Base-by-base conservation (phyloP, 345 rosid species). In the Boechera stricta region DNA sequence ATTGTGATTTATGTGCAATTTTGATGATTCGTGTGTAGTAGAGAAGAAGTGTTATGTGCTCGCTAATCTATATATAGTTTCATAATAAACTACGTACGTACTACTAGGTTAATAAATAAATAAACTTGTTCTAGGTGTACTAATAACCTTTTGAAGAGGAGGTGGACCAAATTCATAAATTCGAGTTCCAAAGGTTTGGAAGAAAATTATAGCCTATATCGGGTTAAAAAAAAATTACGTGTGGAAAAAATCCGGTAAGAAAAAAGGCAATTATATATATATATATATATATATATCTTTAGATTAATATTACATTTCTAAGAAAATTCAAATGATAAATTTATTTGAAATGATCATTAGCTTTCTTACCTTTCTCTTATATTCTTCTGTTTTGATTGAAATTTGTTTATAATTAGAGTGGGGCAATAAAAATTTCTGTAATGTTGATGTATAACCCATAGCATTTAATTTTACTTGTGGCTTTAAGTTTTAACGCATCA, bases 21-120 rank as follows among this genome's bases (percentile, higher is more conserved):
- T 36, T 56, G 60, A 48, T 64, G 53, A 24, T 31, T 71, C 41
- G 52, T 64, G 72, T 64, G 52, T 70, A 15, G 63, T 64, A 56
- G 52, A 55, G 65, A 71, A 71, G 67, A 48, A 77, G 48, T 71
- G 63, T 39, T 64, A 45, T 64, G 67, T 71, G 80, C 29, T 28
- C 71, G 53, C 29, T 45, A 10, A 16, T 60, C 18, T 60, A 26
- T 62, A 52, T 60, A 60, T 73, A 76, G 69, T 18, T 48, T 68
- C 36, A 51, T 42, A 52, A 51, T 15, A 26, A 26, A 55, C 3
- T 21, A 4, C 24, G 24, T 21, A 4, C 24, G 24, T 21, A 21
- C 10, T 31, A 13, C 38, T 54, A 49, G 5, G 54, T 73, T 26
- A 6, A 47, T 0, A 47, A 47, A 47, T 1, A 41, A 42, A 42